Evolutionary conservation across 441 rosid genomes (phyloP), one percentile per base, ranked within the genome.

Genomic region (Dalechampia spathulata): DNA sequence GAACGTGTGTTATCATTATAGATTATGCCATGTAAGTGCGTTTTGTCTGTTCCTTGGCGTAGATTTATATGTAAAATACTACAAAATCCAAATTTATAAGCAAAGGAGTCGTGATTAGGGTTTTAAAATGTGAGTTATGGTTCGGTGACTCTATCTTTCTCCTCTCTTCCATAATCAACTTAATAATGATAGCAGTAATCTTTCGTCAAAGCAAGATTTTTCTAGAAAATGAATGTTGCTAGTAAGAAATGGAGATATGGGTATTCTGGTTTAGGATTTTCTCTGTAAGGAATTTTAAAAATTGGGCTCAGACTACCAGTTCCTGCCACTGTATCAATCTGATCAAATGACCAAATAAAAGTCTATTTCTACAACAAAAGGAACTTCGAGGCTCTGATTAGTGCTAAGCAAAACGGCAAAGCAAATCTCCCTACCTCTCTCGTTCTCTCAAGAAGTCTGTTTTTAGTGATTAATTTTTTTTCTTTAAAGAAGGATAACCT

Each of bases 71-170:
- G n/a, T n/a, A n/a, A n/a, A n/a, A n/a, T n/a, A n/a, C n/a, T n/a
- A n/a, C n/a, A n/a, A n/a, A n/a, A n/a, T n/a, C n/a, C n/a, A n/a
- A n/a, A n/a, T n/a, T n/a, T n/a, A n/a, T n/a, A n/a, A 32, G 36
- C 15, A 39, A 28, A 23, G 27, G 49, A 55, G 55, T 64, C 61
- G 63, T 55, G 68, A 67, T 77, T 65, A 65, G 72, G 67, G 72
- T 63, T 64, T n/a, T n/a, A n/a, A n/a, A n/a, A n/a, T 23, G 21
- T 52, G 51, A 52, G 51, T 43, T 52, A 17, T 17, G 2, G 40
- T 21, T 46, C 17, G 1, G n/a, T 26, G 34, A 3, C 5, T 3
- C 8, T 30, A 30, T 30, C 8, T 4, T n/a, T n/a, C n/a, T n/a
- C n/a, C n/a, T n/a, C n/a, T n/a, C n/a, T n/a, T n/a, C n/a, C n/a